Evolutionary conservation across 148 eudicot genomes (phyloP).

Genomic region (Persicaria tinctoria): DNA sequence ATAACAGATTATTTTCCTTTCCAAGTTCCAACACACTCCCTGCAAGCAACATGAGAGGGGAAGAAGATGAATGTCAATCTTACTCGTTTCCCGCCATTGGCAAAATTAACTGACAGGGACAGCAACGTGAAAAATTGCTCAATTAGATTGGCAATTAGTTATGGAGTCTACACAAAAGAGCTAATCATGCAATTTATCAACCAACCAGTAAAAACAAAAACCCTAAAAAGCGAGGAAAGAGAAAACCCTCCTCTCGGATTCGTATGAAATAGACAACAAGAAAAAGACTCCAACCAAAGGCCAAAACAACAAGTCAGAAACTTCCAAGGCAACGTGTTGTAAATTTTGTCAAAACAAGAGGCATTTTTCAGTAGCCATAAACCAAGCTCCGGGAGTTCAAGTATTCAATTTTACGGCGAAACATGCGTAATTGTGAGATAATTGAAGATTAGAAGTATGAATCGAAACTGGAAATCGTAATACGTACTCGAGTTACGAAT

Average conservation of each 20-base stretch:
- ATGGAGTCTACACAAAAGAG: neutral
- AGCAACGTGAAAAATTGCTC: neutral
- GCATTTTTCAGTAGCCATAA: neutral
- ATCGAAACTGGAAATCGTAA: neutral
- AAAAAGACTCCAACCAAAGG: neutral
- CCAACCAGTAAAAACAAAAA: neutral
- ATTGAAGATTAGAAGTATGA: neutral
- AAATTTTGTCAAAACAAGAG: too few relatives aligned
- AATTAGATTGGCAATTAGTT: neutral
- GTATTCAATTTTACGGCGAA: neutral
- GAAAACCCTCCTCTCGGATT: neutral
- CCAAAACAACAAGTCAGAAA: too few relatives aligned
- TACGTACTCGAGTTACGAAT: neutral
- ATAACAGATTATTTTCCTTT: constrained; percentile 17
- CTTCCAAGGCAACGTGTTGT: too few relatives aligned
- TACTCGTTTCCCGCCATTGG: too few relatives aligned
- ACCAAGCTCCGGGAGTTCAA: neutral
- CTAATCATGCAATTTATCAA: neutral
- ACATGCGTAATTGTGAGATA: neutral
- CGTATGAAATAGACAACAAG: neutral
- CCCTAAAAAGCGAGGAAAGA: neutral
- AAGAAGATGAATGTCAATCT: neutral
- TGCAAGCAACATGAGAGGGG: neutral
- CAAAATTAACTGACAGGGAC: too few relatives aligned
- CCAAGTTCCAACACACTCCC: constrained; percentile 17